Percentiles rank a stretch among this genome's conserved stretches.
Evolutionary conservation across 805 yeast species (phyloP).

Genomic region (Metschnikowia santaceciliae): DNA sequence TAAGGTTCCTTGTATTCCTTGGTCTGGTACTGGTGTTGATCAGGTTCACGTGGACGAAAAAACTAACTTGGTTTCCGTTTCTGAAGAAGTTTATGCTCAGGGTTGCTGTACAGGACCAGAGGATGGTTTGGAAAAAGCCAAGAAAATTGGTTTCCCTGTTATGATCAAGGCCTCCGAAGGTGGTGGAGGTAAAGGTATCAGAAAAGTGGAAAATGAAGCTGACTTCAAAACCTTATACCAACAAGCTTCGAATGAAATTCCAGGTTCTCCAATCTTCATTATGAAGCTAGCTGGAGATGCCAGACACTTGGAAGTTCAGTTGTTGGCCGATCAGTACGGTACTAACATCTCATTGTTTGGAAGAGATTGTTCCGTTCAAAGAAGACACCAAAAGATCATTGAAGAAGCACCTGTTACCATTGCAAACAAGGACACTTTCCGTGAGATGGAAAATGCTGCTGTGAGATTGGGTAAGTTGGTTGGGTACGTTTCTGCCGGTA

Average conservation of each 20-base stretch:
- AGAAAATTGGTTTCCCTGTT: constrained; percentile 90
- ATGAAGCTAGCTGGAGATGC: constrained; percentile 98
- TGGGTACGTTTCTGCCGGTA: constrained; percentile 99
- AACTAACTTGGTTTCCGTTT: constrained; percentile 83
- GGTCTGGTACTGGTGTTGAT: constrained; percentile 98
- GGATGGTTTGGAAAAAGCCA: constrained; percentile 85
- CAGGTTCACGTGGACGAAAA: constrained; percentile 64
- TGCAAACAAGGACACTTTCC: constrained; percentile 81
- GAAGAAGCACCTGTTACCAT: constrained; percentile 99
- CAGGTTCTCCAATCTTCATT: constrained; percentile 97
- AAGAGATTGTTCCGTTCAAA: constrained; percentile 98
- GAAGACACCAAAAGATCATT: constrained; percentile 98
- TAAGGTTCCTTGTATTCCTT: constrained; percentile 95
- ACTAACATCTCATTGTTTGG: constrained; percentile 96
- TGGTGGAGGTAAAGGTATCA: constrained; percentile 99
- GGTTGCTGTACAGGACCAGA: constrained; percentile 87
- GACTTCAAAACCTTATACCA: constrained; percentile 73
- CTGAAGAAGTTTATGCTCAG: constrained; percentile 74
- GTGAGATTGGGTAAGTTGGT: constrained; percentile 94
- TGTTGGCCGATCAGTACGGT: constrained; percentile 97
- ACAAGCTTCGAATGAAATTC: constrained; percentile 96
- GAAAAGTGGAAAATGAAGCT: constrained; percentile 85
- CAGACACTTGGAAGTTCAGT: constrained; percentile 96
- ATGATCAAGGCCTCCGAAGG: constrained; percentile 99
- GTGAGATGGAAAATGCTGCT: constrained; percentile 94